Percentiles rank a stretch among this genome's conserved stretches.
These are phyloP conservation scores for Wickerhamiella cacticola DNA, from an alignment of 805 yeast genomes.

Conservation along the genomic window DNA sequence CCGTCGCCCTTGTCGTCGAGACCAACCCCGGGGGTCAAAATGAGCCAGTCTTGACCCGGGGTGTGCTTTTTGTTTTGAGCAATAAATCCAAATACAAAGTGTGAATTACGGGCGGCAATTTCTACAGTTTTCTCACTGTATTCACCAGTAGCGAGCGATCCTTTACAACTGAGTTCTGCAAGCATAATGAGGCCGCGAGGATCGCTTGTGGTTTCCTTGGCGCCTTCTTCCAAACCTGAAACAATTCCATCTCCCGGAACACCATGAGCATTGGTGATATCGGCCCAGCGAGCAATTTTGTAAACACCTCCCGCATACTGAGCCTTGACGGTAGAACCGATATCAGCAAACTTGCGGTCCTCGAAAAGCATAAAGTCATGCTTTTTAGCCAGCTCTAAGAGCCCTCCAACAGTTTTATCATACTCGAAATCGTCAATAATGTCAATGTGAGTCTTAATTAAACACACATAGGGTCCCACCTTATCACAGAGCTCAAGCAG, in stretches of 20 bases:
- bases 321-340: constrained; percentile 91
- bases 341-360: constrained; percentile 96
- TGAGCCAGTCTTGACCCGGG: constrained; percentile 82
- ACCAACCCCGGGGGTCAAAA: constrained; percentile 98
- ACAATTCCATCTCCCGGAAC: constrained; percentile 94
- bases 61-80: constrained; percentile 77
- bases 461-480: constrained; percentile 82
- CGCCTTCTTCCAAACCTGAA: constrained; percentile 73
- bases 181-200: constrained; percentile 78
- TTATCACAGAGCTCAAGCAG: constrained; percentile 58
- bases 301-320: constrained; percentile 87
- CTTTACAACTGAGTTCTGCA: constrained; percentile 90
- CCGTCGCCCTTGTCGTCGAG: constrained; percentile 93
- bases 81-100: constrained; percentile 91
- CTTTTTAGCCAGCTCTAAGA: constrained; percentile 58
- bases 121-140: constrained; percentile 82
- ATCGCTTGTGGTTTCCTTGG: constrained; percentile 49
- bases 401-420: constrained; percentile 67
- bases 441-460: constrained; percentile 91
- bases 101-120: constrained; percentile 74
- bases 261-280: constrained; percentile 95
- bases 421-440: constrained; percentile 78
- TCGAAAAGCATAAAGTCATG: constrained; percentile 88
- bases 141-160: constrained; percentile 84
- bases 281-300: constrained; percentile 88